A percentile compares a stretch with the other conserved stretches of the same genome.
Evolutionary conservation across 345 rosid species (phyloP).

Genomic region (Hibiscus syriacus): DNA sequence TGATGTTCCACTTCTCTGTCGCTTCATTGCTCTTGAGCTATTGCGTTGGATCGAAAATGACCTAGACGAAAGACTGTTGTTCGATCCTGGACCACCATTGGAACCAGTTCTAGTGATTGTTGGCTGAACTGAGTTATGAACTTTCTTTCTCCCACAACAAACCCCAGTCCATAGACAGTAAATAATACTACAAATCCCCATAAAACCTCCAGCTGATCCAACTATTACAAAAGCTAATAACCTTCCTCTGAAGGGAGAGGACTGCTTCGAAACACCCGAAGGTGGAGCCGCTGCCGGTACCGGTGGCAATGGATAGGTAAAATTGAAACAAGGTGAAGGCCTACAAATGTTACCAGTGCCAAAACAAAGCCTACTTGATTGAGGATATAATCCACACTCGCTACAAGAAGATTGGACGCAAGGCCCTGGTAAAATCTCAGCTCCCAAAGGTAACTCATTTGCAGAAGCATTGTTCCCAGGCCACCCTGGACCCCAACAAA

Average conservation of each 20-base stretch:
- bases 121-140: conserved; percentile 92
- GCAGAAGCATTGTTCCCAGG: background rate
- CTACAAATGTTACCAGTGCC: conserved; percentile 49
- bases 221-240: conserved; percentile 61
- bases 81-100: conserved; percentile 39
- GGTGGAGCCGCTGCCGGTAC: background rate
- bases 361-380: conserved; percentile 40
- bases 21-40: conserved; percentile 65
- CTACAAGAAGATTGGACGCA: conserved; percentile 44
- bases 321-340: conserved; percentile 5
- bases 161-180: conserved; percentile 72
- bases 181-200: conserved; percentile 58
- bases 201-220: conserved; percentile 59
- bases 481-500: conserved; percentile 83
- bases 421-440: conserved; percentile 59
- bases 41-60: conserved; percentile 70
- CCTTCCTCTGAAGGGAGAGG: conserved; percentile 42
- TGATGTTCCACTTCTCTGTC: conserved; percentile 92
- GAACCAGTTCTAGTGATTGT: conserved; percentile 71
- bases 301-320: background rate
- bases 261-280: background rate
- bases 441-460: conserved; percentile 26
- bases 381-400: conserved; percentile 40
- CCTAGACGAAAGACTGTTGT: conserved; percentile 47
- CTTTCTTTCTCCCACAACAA: conserved; percentile 73